A percentile compares a stretch with the other conserved stretches of the same genome.
These are phyloP conservation scores for Bretschneidera sinensis DNA, from an alignment of 345 rosid species.

Conservation along the genomic window DNA sequence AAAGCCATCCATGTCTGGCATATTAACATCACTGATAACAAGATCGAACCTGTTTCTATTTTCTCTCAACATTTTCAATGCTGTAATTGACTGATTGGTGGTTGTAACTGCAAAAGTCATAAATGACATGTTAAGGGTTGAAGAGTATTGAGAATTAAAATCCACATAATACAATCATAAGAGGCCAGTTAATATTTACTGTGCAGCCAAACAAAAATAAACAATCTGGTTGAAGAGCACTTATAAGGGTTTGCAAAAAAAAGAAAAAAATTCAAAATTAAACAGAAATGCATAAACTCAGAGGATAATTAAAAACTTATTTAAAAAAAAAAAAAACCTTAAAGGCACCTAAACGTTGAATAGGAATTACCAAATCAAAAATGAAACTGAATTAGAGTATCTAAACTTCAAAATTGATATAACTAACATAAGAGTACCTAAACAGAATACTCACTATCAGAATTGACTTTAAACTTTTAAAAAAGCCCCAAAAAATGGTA, in stretches of 20 bases:
- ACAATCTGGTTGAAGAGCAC: not conserved
- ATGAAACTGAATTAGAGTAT: not conserved
- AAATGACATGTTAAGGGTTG: conserved; percentile 4
- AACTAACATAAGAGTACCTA: too few relatives aligned
- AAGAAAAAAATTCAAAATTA: not conserved
- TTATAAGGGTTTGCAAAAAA: not conserved
- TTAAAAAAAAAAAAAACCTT: too few relatives aligned
- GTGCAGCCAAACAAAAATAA: not conserved
- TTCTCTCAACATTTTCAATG: conserved; percentile 56
- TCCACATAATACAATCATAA: not conserved
- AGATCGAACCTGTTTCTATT: conserved; percentile 48
- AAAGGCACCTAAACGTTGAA: not conserved
- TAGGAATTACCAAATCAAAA: not conserved
- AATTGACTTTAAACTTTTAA: not conserved
- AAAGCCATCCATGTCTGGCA: conserved; percentile 84
- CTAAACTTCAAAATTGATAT: not conserved
- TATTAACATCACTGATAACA: conserved; percentile 73
- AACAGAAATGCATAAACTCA: not conserved
- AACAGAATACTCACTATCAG: not conserved
- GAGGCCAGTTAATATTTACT: too few relatives aligned
- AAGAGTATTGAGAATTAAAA: not conserved
- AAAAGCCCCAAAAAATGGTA: not conserved
- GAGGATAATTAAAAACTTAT: not conserved
- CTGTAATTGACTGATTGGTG: conserved; percentile 48
- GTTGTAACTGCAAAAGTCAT: conserved; percentile 47